These are phyloP conservation scores for Phyllosticta paracitricarpa DNA, from an alignment of 2,329 filamentous ascomycete species.

Conservation along the genomic window DNA sequence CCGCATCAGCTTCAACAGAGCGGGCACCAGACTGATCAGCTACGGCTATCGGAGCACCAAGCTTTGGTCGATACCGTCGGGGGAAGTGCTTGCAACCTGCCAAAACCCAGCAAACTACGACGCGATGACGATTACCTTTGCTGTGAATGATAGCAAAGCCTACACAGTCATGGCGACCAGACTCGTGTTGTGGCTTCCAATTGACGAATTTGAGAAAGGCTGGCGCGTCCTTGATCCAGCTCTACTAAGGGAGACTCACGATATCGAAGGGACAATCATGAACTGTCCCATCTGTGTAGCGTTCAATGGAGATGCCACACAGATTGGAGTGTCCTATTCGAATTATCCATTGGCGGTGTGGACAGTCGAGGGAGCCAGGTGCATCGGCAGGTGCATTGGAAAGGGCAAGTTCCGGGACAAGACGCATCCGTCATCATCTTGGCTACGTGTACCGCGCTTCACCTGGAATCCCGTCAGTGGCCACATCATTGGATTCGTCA, in stretches of 20 bases:
- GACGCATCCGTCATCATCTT: not conserved
- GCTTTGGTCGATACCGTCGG: too few relatives aligned
- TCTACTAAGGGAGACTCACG: not conserved
- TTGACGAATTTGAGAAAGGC: not conserved
- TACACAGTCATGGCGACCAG: too few relatives aligned
- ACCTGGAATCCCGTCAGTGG: not conserved
- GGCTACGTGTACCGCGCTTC: not conserved
- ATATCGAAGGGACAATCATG: not conserved
- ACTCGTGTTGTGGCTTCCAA: not conserved
- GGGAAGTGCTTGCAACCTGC: too few relatives aligned
- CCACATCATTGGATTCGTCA: not conserved
- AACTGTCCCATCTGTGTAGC: not conserved
- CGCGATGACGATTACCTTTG: not conserved
- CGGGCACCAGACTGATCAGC: too few relatives aligned
- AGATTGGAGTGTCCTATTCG: not conserved
- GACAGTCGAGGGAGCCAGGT: not conserved
- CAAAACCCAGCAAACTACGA: not conserved
- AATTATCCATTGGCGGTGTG: not conserved
- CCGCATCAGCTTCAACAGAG: too few relatives aligned
- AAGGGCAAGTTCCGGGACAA: not conserved
- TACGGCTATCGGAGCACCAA: too few relatives aligned
- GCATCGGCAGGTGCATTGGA: not conserved
- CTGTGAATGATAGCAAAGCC: not conserved
- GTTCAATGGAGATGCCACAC: not conserved
- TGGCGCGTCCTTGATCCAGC: not conserved